Evolutionary conservation across 2,329 filamentous ascomycete genomes (phyloP).

Genomic region (Monilinia aucupariae): DNA sequence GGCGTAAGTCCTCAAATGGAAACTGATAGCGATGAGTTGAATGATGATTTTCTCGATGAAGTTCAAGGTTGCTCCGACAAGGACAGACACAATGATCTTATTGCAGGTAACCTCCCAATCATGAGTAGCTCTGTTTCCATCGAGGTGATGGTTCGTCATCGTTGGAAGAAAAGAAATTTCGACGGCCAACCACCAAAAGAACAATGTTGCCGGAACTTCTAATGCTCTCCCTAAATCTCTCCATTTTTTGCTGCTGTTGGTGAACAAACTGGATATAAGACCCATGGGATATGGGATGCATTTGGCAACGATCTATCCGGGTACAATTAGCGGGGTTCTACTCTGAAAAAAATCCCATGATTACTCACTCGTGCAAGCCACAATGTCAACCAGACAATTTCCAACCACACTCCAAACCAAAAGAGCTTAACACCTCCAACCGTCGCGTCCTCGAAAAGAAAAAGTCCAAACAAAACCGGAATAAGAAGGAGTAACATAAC

Average conservation of each 20-base stretch:
- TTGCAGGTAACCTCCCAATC: constrained; percentile 73
- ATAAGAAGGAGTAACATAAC: constrained; percentile 59
- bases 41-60: constrained; percentile 90
- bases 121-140: constrained; percentile 47
- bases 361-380: constrained; percentile 63
- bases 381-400: constrained; percentile 85
- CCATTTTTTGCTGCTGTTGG: constrained; percentile 90
- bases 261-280: constrained; percentile 63
- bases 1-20: constrained; percentile 85
- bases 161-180: constrained; percentile 82
- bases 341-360: background rate
- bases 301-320: constrained; percentile 53
- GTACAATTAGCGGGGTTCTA: constrained; percentile 11
- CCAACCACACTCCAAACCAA: constrained; percentile 95
- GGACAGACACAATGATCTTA: constrained; percentile 81
- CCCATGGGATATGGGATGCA: constrained; percentile 57
- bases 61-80: constrained; percentile 74
- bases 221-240: constrained; percentile 79
- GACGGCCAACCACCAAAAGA: constrained; percentile 87
- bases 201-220: constrained; percentile 78
- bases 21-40: constrained; percentile 88
- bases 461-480: constrained; percentile 59
- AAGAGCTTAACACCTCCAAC: constrained; percentile 71
- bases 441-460: constrained; percentile 53
- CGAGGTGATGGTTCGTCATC: constrained; percentile 54